These are phyloP conservation scores for Mucor mucedo DNA, from an alignment of 371 early-diverging fungal genomes.

Conservation along the genomic window DNA sequence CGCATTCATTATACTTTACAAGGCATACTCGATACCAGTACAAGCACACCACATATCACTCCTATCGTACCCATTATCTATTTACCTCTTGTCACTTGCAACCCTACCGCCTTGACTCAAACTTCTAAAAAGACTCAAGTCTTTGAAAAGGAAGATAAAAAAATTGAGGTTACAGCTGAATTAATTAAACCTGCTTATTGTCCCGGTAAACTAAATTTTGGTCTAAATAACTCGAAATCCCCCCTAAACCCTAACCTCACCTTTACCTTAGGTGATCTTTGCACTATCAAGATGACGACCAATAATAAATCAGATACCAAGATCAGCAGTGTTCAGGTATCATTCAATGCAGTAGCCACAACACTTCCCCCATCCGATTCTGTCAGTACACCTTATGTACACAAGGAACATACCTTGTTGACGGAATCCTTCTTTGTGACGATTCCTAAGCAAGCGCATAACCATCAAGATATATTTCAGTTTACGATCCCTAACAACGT, in stretches of 20 bases:
- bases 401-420: constrained; percentile 35
- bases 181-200: constrained; percentile 45
- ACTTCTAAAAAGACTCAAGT: constrained; percentile 21
- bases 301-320: constrained; percentile 43
- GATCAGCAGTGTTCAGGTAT: constrained; percentile 41
- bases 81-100: constrained; percentile 38
- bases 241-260: too few relatives aligned
- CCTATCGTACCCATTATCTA: constrained; percentile 35
- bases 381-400: constrained; percentile 5
- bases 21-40: constrained; percentile 34
- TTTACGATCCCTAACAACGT: constrained; percentile 39
- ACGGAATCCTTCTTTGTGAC: constrained; percentile 38
- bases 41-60: constrained; percentile 14
- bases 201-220: constrained; percentile 37
- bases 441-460: constrained; percentile 31
- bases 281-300: constrained; percentile 42
- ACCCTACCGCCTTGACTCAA: neutral
- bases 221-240: neutral
- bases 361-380: constrained; percentile 15
- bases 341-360: constrained; percentile 29
- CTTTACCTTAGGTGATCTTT: constrained; percentile 41
- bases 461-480: constrained; percentile 40
- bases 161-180: constrained; percentile 36
- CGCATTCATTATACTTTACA: constrained; percentile 42
- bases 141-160: constrained; percentile 27